A percentile compares a stretch with the other conserved stretches of the same genome.
Conservation (phyloP, 768 basidiomycete species). For the Russula ochroleuca region DNA sequence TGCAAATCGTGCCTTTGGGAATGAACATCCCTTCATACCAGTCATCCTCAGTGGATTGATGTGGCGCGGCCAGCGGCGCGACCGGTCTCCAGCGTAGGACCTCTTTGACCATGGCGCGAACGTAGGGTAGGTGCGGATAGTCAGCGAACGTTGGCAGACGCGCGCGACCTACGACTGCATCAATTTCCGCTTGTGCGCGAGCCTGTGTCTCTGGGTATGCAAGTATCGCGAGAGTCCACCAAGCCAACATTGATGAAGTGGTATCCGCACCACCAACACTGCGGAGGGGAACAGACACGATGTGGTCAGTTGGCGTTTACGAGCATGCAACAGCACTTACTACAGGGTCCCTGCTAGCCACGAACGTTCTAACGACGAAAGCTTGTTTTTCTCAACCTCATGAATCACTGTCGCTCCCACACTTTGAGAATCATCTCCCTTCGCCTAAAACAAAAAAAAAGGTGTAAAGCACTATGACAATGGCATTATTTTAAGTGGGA, state of each 20-base stretch:
- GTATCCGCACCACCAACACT: not conserved
- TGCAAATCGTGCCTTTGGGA: not conserved
- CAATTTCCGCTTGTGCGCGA: not conserved
- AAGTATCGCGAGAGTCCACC: constrained; percentile 1
- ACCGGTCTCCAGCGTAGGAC: not conserved
- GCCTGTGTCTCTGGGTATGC: constrained; percentile 5
- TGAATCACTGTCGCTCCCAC: constrained; percentile 8
- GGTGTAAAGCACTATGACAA: too few relatives aligned
- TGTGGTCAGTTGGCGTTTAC: not conserved
- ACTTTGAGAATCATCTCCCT: constrained; percentile 5
- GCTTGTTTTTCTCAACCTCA: not conserved
- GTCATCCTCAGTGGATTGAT: not conserved
- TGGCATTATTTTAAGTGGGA: not conserved
- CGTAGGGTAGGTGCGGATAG: not conserved
- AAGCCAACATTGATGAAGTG: not conserved
- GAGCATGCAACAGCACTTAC: not conserved
- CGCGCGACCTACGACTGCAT: not conserved
- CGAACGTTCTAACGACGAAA: constrained; percentile 9
- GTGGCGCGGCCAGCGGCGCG: not conserved
- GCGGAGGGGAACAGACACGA: not conserved
- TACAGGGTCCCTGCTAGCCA: constrained; percentile 17
- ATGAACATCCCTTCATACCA: constrained; percentile 5
- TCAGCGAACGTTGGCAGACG: not conserved
- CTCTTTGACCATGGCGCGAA: constrained; percentile 3
- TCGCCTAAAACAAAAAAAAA: not conserved